Evolutionary conservation across 2,329 filamentous ascomycete genomes (phyloP).

Genomic region (Diplodia seriata): DNA sequence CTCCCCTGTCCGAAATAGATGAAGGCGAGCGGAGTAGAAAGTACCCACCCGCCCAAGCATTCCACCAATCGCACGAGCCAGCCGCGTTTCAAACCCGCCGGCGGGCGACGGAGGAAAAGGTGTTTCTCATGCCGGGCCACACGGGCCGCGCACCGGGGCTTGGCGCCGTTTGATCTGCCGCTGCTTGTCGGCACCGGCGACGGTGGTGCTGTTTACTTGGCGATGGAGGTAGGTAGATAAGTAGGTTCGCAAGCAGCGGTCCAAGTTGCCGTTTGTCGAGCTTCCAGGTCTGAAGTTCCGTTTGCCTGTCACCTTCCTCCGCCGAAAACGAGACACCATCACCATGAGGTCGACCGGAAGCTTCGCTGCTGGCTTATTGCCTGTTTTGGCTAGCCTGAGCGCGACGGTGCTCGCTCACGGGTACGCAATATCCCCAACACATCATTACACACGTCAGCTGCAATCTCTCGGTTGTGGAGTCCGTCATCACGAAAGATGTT

Average conservation of each 20-base stretch:
- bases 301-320: neutral
- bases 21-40: conserved; percentile 16
- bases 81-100: conserved; percentile 6
- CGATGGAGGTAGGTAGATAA: neutral
- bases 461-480: neutral
- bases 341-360: neutral
- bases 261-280: neutral
- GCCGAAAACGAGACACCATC: neutral
- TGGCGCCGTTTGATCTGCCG: conserved; percentile 26
- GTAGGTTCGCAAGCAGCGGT: neutral
- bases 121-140: conserved; percentile 6
- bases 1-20: conserved; percentile 15
- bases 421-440: neutral
- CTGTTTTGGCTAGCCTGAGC: conserved; percentile 20
- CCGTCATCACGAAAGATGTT: too few relatives aligned
- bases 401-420: conserved; percentile 9
- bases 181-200: neutral
- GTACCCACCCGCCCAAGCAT: neutral
- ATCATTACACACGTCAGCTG: neutral
- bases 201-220: neutral
- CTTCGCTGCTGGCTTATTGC: conserved; percentile 9
- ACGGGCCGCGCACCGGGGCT: conserved; percentile 12
- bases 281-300: neutral
- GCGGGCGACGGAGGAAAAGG: neutral
- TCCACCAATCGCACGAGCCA: neutral